phyloP scores from a whole-genome alignment of 139 green algal species.

The Chlamydomonas eustigma region DNA sequence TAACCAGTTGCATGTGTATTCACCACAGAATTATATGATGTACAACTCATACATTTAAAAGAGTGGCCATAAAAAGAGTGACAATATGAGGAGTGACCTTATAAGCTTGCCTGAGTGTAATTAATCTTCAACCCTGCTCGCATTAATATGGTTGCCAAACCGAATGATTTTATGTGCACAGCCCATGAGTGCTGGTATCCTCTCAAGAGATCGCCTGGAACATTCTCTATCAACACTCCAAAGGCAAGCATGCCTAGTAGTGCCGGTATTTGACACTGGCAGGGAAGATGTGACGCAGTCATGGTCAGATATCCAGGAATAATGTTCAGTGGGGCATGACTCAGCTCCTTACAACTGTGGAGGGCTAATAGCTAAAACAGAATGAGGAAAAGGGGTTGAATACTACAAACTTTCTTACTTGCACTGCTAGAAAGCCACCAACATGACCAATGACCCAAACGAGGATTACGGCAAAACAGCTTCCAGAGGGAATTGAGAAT shows the following conservation, averaged over 20 bases:
- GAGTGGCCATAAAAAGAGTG: no score
- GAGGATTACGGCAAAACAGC: slow-evolving; percentile 8
- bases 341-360: no score
- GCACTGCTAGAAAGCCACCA: slow-evolving; percentile 17
- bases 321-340: no score
- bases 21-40: no score
- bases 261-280: slow-evolving; percentile 5
- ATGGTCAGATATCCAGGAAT: no score
- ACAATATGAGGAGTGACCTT: no score
- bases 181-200: slow-evolving; percentile 12
- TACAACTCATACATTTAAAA: no score
- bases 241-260: slow-evolving; percentile 16
- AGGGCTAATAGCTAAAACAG: no score
- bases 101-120: slow-evolving; percentile 13
- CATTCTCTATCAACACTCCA: background rate
- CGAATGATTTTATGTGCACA: slow-evolving; percentile 13
- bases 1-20: no score
- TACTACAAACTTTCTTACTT: no score
- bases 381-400: no score
- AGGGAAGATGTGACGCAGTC: background rate
- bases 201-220: slow-evolving; percentile 7
- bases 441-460: slow-evolving; percentile 2
- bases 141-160: slow-evolving; percentile 12
- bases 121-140: slow-evolving; percentile 15
- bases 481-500: slow-evolving; percentile 11